Evolutionary conservation across 352 stramenopile species (phyloP).

Genomic region (Phytophthora vignae): DNA sequence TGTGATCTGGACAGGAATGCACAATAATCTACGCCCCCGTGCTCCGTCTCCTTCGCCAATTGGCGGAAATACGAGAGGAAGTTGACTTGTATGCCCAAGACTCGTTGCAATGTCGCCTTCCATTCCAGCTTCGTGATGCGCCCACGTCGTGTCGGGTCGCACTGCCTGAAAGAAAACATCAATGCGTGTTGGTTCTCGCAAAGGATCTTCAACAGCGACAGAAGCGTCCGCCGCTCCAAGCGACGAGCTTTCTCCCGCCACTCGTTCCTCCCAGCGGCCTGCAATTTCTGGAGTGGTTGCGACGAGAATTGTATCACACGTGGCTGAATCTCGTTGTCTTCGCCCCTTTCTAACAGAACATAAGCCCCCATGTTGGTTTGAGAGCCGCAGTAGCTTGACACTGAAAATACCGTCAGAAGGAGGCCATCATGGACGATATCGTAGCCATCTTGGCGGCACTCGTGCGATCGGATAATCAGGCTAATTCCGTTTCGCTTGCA

Average conservation of each 20-base stretch:
- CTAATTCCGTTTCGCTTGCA: slow-evolving; percentile 80
- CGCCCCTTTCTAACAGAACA: slow-evolving; percentile 57
- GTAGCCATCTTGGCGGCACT: slow-evolving; percentile 91
- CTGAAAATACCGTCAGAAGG: slow-evolving; percentile 90
- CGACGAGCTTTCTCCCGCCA: slow-evolving; percentile 71
- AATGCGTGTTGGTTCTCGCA: slow-evolving; percentile 66
- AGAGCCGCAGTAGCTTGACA: slow-evolving; percentile 89
- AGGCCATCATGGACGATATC: slow-evolving; percentile 80
- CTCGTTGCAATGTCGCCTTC: slow-evolving; percentile 53
- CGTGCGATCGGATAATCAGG: slow-evolving; percentile 93
- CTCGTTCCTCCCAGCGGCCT: slow-evolving; percentile 65
- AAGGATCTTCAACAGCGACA: slow-evolving; percentile 69
- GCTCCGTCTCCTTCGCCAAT: slow-evolving; percentile 40
- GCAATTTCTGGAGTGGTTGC: slow-evolving; percentile 75
- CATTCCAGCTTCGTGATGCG: slow-evolving; percentile 62
- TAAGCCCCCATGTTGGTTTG: slow-evolving; percentile 89
- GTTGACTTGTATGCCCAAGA: slow-evolving; percentile 58
- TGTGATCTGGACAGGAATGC: slow-evolving; percentile 40
- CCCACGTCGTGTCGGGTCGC: slow-evolving; percentile 38
- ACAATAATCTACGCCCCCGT: slow-evolving; percentile 60
- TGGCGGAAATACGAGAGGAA: slow-evolving; percentile 73
- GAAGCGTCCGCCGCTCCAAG: slow-evolving; percentile 65
- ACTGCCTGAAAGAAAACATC: slow-evolving; percentile 43
- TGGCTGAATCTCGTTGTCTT: slow-evolving; percentile 78
- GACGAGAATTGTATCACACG: slow-evolving; percentile 92